Conservation (phyloP, 495 filamentous ascomycete genomes). For the Recurvomyces mirabilis region DNA sequence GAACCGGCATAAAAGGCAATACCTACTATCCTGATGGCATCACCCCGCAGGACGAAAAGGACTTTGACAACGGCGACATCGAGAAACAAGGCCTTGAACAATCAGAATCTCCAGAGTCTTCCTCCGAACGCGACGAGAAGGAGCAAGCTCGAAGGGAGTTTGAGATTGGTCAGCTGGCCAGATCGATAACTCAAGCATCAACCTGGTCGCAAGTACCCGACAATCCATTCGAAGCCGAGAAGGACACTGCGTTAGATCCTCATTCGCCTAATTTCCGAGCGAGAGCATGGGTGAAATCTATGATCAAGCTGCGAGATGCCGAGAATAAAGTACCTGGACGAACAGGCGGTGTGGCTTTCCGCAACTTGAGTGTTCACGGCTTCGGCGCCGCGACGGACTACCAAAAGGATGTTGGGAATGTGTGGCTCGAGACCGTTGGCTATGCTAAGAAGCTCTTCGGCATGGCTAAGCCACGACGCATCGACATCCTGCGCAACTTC, state of each 20-base stretch:
- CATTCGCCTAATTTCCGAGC: conserved; percentile 45
- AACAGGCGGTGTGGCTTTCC: conserved; percentile 36
- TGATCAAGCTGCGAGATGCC: conserved; percentile 29
- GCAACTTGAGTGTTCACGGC: conserved; percentile 40
- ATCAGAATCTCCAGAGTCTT: conserved; percentile 3
- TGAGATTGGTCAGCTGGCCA: conserved; percentile 27
- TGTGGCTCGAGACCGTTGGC: conserved; percentile 27
- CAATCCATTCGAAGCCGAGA: conserved; percentile 28
- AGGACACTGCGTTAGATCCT: conserved; percentile 47
- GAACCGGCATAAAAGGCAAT: not conserved
- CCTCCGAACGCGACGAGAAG: conserved; percentile 21
- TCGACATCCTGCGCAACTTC: conserved; percentile 61
- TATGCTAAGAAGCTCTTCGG: conserved; percentile 34
- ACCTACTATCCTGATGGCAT: conserved; percentile 3
- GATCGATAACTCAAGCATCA: conserved; percentile 23
- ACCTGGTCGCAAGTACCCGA: conserved; percentile 17
- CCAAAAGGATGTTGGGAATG: conserved; percentile 34
- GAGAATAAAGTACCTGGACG: conserved; percentile 26
- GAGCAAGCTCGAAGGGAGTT: conserved; percentile 25
- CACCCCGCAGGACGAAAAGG: conserved; percentile 6
- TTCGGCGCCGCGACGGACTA: conserved; percentile 39
- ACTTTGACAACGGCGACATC: not conserved
- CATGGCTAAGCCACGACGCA: conserved; percentile 43
- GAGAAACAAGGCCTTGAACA: conserved; percentile 16
- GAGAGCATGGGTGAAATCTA: conserved; percentile 46